phyloP scores from a whole-genome alignment of 148 eudicot genomes.

The Rhododendron ovatum region DNA sequence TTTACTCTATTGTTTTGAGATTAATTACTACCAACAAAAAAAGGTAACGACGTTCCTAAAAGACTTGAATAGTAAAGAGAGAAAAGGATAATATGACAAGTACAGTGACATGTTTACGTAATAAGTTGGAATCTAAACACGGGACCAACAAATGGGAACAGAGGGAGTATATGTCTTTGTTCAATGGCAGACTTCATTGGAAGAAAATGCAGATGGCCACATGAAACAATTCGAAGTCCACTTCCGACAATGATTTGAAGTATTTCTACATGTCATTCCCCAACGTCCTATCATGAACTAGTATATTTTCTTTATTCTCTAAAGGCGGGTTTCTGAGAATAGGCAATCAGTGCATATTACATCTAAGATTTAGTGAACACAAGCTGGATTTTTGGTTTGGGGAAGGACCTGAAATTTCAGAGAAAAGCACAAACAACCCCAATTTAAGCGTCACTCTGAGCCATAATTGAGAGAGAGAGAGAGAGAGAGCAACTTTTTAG shows the following conservation, averaged over 20 bases:
- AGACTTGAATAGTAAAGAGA: no score
- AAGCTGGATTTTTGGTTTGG: background rate
- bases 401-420: background rate
- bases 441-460: background rate
- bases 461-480: background rate
- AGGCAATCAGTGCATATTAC: background rate
- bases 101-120: no score
- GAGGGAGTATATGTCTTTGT: background rate
- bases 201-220: background rate
- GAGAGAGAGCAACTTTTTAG: background rate
- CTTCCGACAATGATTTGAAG: background rate
- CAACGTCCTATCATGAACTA: background rate
- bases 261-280: background rate
- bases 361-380: background rate
- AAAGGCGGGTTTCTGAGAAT: background rate
- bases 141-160: no score
- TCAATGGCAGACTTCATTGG: background rate
- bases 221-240: background rate
- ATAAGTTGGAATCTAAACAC: no score
- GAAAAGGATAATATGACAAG: no score
- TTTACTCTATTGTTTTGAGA: background rate
- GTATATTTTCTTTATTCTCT: background rate
- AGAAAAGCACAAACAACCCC: background rate
- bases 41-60: no score
- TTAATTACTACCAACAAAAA: background rate